Evolutionary conservation across 108 stramenopile species (phyloP).

Genomic region (Seminavis robusta): DNA sequence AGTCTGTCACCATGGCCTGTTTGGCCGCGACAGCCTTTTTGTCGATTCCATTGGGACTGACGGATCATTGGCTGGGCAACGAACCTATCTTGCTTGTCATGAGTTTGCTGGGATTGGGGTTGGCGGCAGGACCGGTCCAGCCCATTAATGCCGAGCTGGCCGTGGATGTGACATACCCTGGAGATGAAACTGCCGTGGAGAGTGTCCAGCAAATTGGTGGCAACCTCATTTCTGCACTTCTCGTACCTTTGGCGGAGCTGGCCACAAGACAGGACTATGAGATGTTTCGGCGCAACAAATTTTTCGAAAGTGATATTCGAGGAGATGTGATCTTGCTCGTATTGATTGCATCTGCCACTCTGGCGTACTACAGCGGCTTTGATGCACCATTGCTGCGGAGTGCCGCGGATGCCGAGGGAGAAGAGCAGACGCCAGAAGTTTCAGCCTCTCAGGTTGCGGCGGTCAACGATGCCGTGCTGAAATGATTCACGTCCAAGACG

Average conservation of each 20-base stretch:
- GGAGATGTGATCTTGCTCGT: conserved; percentile 59
- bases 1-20: conserved; percentile 75
- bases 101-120: conserved; percentile 51
- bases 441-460: too few species aligned
- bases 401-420: conserved; percentile 35
- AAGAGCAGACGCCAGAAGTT: conserved; percentile 13
- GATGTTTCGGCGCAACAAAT: conserved; percentile 30
- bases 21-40: conserved; percentile 47
- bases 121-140: conserved; percentile 67
- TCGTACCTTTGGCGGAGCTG: conserved; percentile 55
- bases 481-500: too few species aligned
- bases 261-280: conserved; percentile 42
- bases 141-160: conserved; percentile 79
- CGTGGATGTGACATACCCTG: conserved; percentile 73
- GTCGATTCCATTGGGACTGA: conserved; percentile 53
- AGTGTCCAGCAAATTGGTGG: conserved; percentile 70
- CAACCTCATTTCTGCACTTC: conserved; percentile 57
- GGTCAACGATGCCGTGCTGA: too few species aligned
- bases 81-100: conserved; percentile 48
- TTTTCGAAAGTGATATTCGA: conserved; percentile 49
- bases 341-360: conserved; percentile 28
- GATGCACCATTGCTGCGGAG: conserved; percentile 51
- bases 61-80: conserved; percentile 52
- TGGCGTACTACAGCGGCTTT: conserved; percentile 44
- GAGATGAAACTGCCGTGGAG: conserved; percentile 76